phyloP scores from a whole-genome alignment of 768 basidiomycete genomes.

The Panaeolus papilionaceus region DNA sequence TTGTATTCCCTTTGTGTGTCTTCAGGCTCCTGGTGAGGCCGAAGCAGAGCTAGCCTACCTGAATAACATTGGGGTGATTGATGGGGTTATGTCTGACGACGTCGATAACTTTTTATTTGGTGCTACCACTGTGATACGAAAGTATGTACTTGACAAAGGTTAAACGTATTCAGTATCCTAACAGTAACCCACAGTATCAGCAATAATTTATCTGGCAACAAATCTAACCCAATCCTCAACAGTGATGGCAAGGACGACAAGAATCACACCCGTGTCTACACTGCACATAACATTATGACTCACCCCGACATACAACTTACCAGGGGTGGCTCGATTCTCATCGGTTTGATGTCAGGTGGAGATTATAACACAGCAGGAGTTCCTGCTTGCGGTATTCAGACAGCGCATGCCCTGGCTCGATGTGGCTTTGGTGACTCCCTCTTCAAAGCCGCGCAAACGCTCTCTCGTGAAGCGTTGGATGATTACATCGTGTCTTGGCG shows the following conservation, averaged over 20 bases:
- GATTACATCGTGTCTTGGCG: slow-evolving; percentile 71
- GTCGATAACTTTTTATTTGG: slow-evolving; percentile 94
- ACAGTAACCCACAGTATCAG: slow-evolving; percentile 55
- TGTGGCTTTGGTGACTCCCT: slow-evolving; percentile 82
- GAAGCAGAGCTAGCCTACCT: slow-evolving; percentile 93
- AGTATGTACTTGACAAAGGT: slow-evolving; percentile 48
- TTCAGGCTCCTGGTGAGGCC: slow-evolving; percentile 89
- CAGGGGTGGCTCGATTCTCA: slow-evolving; percentile 81
- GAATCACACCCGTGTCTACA: slow-evolving; percentile 63
- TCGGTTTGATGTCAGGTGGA: slow-evolving; percentile 87
- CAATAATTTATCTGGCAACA: slow-evolving; percentile 75
- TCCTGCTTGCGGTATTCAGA: slow-evolving; percentile 69
- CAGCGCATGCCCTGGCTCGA: slow-evolving; percentile 78
- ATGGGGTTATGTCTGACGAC: slow-evolving; percentile 91
- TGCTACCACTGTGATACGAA: slow-evolving; percentile 82
- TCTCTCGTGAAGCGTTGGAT: slow-evolving; percentile 49
- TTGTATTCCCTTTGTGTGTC: slow-evolving; percentile 30
- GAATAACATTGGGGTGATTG: slow-evolving; percentile 81
- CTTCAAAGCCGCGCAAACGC: slow-evolving; percentile 59
- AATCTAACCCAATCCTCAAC: slow-evolving; percentile 65
- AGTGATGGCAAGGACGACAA: slow-evolving; percentile 76
- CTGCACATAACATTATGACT: slow-evolving; percentile 42
- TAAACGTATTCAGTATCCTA: not conserved
- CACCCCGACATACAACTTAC: slow-evolving; percentile 53
- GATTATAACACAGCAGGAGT: slow-evolving; percentile 85